Percentiles rank a stretch among this genome's conserved stretches.
phyloP scores from a whole-genome alignment of 1,139 yeast species.

The Kodamaea sp. region DNA sequence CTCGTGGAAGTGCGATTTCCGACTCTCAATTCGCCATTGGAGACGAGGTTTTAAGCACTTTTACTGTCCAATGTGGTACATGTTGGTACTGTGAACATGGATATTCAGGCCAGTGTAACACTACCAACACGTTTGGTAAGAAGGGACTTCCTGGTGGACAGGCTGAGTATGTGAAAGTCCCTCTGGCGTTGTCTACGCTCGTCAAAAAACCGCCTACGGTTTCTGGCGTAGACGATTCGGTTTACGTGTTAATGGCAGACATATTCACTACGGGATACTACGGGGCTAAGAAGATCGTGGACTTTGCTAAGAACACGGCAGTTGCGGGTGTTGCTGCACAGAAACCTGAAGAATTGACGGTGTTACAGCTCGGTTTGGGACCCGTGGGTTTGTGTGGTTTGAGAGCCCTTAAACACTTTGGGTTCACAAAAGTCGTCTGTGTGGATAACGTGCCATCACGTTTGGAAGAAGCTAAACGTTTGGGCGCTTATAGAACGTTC shows the following conservation, averaged over 20 bases:
- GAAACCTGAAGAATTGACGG: conserved; percentile 33
- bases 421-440: conserved; percentile 48
- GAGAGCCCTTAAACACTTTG: conserved; percentile 46
- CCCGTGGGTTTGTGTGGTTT: conserved; percentile 66
- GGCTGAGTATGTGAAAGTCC: conserved; percentile 60
- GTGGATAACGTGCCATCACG: conserved; percentile 54
- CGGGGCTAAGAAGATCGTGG: conserved; percentile 53
- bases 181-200: conserved; percentile 55
- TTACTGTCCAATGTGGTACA: conserved; percentile 56
- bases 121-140: conserved; percentile 57
- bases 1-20: conserved; percentile 34
- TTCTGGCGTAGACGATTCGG: conserved; percentile 39
- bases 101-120: conserved; percentile 51
- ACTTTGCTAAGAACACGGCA: conserved; percentile 28
- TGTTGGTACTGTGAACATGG: conserved; percentile 60
- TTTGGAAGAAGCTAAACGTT: conserved; percentile 42
- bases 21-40: conserved; percentile 37
- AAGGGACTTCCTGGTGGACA: conserved; percentile 58
- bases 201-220: conserved; percentile 37
- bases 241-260: conserved; percentile 63
- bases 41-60: conserved; percentile 50
- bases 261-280: conserved; percentile 67
- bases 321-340: conserved; percentile 16
- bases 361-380: conserved; percentile 62
- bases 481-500: conserved; percentile 46